These are phyloP conservation scores for Apium graveolens DNA, from an alignment of 129 eudicot species.

Conservation along the genomic window DNA sequence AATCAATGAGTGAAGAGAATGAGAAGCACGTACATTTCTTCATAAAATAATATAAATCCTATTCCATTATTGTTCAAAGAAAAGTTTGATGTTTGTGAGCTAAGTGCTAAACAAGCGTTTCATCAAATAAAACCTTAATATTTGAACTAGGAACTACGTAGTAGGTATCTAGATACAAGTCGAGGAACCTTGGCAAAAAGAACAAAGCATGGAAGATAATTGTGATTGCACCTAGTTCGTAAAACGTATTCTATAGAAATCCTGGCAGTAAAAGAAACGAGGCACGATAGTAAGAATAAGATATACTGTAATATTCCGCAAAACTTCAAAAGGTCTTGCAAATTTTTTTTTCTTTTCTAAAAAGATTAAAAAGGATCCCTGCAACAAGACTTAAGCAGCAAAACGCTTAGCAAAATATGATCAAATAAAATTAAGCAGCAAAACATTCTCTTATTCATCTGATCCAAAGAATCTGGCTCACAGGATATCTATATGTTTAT, in stretches of 20 bases:
- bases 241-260: neutral
- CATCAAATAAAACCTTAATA: neutral
- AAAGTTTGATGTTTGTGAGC: neutral
- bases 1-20: too few relatives aligned
- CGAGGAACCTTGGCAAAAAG: neutral
- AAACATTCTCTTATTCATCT: neutral
- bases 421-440: neutral
- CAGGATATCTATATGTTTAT: neutral
- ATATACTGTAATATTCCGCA: neutral
- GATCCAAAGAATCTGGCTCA: neutral
- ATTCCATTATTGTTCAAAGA: neutral
- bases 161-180: neutral
- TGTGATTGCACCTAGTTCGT: neutral
- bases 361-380: neutral
- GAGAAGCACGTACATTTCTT: too few relatives aligned
- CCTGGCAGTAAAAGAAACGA: neutral
- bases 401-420: neutral
- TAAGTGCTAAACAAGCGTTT: neutral
- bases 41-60: too few relatives aligned
- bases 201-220: neutral
- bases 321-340: neutral
- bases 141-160: neutral
- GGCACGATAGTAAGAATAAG: neutral
- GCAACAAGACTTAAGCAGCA: neutral
- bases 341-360: neutral